Conservation (phyloP, 2,329 filamentous ascomycete genomes). For the Sporothrix humicola region DNA sequence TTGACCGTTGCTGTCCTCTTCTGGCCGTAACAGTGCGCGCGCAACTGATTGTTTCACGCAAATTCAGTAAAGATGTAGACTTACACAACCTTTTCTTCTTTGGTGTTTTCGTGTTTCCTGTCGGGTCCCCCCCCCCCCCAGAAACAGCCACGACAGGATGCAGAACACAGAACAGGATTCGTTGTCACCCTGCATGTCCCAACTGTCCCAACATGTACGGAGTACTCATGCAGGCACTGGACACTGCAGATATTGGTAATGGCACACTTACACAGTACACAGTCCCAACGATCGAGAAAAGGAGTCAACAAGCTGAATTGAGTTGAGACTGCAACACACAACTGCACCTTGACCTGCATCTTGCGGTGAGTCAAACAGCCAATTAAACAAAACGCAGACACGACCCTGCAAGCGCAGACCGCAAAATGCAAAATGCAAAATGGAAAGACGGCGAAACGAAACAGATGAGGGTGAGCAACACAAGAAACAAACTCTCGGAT, state of each 20-base stretch:
- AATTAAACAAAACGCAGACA: slow-evolving; percentile 7
- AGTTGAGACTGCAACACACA: background rate
- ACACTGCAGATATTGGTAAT: too few relatives aligned
- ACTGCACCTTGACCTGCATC: background rate
- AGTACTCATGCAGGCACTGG: background rate
- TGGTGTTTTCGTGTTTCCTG: too few relatives aligned
- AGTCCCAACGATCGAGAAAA: slow-evolving; percentile 6
- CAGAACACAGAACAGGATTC: too few relatives aligned
- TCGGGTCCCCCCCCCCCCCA: too few relatives aligned
- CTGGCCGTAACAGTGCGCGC: slow-evolving; percentile 8
- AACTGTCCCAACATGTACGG: background rate
- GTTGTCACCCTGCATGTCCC: slow-evolving; percentile 7
- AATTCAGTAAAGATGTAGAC: background rate
- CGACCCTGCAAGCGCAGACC: too few relatives aligned
- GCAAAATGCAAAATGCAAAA: too few relatives aligned
- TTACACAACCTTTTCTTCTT: background rate
- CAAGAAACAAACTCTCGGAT: background rate
- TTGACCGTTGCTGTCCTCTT: background rate
- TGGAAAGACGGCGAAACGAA: background rate
- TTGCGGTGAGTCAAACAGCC: slow-evolving; percentile 27
- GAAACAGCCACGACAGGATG: background rate
- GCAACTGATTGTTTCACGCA: background rate
- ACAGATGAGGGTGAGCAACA: background rate
- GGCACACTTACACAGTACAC: background rate
- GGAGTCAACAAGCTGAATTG: background rate